Evolutionary conservation across 2,329 filamentous ascomycete species (phyloP).

Genomic region (Ustulina deusta): DNA sequence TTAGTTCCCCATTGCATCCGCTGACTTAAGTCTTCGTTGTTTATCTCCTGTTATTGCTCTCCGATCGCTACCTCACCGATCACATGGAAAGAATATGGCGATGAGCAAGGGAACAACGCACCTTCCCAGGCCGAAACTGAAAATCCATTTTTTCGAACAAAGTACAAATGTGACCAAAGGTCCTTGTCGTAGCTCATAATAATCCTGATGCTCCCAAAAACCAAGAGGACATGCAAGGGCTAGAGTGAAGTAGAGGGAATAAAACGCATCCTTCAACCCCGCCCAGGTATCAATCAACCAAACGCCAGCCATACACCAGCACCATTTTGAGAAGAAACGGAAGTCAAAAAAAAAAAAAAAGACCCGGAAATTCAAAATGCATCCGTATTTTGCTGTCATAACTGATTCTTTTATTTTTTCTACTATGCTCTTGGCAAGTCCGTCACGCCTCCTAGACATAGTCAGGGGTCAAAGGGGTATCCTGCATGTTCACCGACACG

Average conservation of each 20-base stretch:
- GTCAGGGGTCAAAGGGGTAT: constrained; percentile 38
- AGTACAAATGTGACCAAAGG: constrained; percentile 28
- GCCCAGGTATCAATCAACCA: constrained; percentile 41
- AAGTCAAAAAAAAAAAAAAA: constrained; percentile 15
- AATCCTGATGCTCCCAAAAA: constrained; percentile 24
- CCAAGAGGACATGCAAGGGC: constrained; percentile 24
- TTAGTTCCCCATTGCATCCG: neutral
- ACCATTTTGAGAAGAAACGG: constrained; percentile 18
- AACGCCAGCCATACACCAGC: constrained; percentile 32
- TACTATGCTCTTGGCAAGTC: neutral
- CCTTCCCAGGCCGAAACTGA: constrained; percentile 2
- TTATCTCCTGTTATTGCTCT: neutral
- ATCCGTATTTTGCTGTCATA: constrained; percentile 5
- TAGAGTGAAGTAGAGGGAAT: constrained; percentile 8
- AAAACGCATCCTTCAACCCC: constrained; percentile 30
- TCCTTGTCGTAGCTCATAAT: constrained; percentile 37
- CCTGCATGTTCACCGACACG: constrained; percentile 37
- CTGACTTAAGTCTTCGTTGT: neutral
- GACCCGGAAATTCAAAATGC: constrained; percentile 7
- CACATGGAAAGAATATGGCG: neutral
- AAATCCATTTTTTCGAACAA: constrained; percentile 20
- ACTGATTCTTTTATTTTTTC: constrained; percentile 8
- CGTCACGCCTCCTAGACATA: constrained; percentile 25
- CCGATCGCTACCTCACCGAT: neutral
- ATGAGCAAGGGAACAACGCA: neutral